phyloP scores from a whole-genome alignment of 331 rosid genomes.

The Pyrus hybrid region DNA sequence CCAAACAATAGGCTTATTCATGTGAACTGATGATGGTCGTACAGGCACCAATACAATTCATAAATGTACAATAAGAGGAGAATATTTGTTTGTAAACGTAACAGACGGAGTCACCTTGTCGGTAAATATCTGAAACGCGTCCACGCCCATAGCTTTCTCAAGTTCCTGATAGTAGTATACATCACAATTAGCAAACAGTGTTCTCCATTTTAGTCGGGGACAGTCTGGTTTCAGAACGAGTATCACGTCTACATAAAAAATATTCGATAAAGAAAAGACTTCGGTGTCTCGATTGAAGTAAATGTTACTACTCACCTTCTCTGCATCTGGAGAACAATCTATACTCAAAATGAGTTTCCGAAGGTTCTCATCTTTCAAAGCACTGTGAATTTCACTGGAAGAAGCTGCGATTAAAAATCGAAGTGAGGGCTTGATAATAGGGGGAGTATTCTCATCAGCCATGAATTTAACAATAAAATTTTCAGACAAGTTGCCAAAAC shows the following conservation, averaged over 20 bases:
- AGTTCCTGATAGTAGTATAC: conserved; percentile 39
- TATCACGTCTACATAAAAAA: background rate
- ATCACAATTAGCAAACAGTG: conserved; percentile 8
- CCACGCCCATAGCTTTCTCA: conserved; percentile 59
- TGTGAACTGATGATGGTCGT: background rate
- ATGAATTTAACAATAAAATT: too few species aligned
- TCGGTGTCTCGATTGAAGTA: background rate
- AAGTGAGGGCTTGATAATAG: too few species aligned
- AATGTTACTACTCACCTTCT: conserved; percentile 29
- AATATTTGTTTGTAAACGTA: conserved; percentile 1
- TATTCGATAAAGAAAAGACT: background rate
- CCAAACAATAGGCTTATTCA: background rate
- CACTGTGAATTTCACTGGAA: conserved; percentile 46
- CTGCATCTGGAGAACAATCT: conserved; percentile 47
- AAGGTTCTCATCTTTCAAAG: conserved; percentile 46
- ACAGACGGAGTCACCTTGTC: conserved; percentile 40
- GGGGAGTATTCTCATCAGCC: too few species aligned
- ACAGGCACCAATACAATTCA: background rate
- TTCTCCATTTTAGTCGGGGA: background rate
- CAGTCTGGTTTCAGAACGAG: background rate
- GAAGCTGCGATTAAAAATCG: conserved; percentile 36
- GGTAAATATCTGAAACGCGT: conserved; percentile 38
- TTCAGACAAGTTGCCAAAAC: background rate
- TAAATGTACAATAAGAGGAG: background rate
- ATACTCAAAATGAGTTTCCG: conserved; percentile 41